Base-by-base conservation (phyloP, 2,329 filamentous ascomycete genomes). In the Xylariaceae sp. region DNA sequence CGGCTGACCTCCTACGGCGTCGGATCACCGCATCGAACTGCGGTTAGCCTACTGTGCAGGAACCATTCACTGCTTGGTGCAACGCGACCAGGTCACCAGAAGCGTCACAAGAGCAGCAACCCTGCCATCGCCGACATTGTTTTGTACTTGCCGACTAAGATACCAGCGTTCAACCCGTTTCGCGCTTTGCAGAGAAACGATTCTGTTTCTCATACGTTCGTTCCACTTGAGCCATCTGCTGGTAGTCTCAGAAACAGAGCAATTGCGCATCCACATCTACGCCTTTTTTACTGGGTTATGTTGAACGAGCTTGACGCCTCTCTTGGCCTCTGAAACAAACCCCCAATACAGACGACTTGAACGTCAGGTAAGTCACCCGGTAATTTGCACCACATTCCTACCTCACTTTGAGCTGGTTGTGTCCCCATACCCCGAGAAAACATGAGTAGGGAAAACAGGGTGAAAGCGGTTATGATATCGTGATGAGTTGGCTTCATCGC, bases 1-100 rank as follows among this genome's bases (percentile, higher is more conserved):
- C 53, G 42, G 50, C 48, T 34, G 39, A 63, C 53, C 45, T 58
- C 34, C 52, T 60, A 67, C 68, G 47, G 54, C 62, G 57, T 67
- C 68, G 67, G 68, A 60, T 61, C 65, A 61, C 63, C 55, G 61
- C 69, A 68, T 69, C 62, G 58, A 39, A 59, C 64, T 70, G 69
- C 62, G 52, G 57, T 62, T 58, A 66, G 67, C 68, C 69, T 67
- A 63, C 62, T 56, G 53, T 66, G 66, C 69, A 68, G 65, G 66
- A 70, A 71, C 66, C 62, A 67, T 67, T 35, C 62, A 56, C 51
- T 49, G 52, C 57, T 53, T 56, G 53, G 66, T 68, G 57, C 62
- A 58, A 66, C 63, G 42, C 53, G 52, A 30, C 54, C 37, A 37
- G 62, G 34, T 35, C 48, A 49, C 59, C 53, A 61, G 51, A 58